Percentiles rank a stretch among this genome's conserved stretches.
Conservation (phyloP, 306 rosid species). For the Gleditsia sinensis region DNA sequence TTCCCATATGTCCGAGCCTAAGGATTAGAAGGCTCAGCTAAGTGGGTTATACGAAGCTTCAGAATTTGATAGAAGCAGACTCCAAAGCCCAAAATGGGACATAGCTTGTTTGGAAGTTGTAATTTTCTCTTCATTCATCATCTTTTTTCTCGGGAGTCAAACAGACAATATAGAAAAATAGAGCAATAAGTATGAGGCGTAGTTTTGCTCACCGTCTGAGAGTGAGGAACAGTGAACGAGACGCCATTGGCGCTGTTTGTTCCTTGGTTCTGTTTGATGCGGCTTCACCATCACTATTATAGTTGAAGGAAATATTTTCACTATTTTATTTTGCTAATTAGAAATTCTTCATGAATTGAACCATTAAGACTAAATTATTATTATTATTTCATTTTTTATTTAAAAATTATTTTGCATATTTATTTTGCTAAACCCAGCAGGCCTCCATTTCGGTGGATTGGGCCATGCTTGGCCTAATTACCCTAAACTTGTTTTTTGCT, state of each 20-base stretch:
- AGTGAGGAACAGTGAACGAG: neutral
- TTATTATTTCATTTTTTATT: too few relatives aligned
- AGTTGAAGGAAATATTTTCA: too few relatives aligned
- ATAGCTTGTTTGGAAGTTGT: neutral
- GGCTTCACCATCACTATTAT: neutral
- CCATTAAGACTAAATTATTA: too few relatives aligned
- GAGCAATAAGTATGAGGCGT: neutral
- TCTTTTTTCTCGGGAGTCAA: conserved; percentile 23
- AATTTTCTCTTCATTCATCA: neutral
- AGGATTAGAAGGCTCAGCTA: conserved; percentile 1
- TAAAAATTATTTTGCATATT: too few relatives aligned
- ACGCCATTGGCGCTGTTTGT: neutral
- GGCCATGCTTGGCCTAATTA: too few relatives aligned
- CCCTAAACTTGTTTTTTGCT: too few relatives aligned
- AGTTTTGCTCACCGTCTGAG: conserved; percentile 44
- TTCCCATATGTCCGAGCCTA: neutral
- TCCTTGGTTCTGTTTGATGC: neutral
- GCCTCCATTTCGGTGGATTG: too few relatives aligned
- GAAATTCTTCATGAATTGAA: too few relatives aligned
- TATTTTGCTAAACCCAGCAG: too few relatives aligned
- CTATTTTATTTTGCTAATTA: too few relatives aligned
- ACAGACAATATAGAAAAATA: neutral
- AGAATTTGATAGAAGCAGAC: neutral
- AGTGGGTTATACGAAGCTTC: neutral
- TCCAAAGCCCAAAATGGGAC: neutral